Conservation (phyloP, 345 rosid species). For the Noccaea caerulescens region DNA sequence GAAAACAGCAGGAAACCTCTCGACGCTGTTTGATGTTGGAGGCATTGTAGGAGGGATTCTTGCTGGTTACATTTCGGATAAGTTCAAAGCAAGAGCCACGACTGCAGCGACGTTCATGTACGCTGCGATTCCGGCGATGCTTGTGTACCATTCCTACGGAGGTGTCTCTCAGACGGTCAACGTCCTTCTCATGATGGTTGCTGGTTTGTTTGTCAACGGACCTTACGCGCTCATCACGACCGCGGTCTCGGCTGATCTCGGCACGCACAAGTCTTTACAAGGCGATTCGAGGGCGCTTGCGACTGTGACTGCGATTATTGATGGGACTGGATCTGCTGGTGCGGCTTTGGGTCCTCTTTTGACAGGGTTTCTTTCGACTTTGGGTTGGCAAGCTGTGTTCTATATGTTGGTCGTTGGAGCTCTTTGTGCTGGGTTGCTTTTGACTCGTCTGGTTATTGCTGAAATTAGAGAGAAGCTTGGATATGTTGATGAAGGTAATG, state of each 20-base stretch:
- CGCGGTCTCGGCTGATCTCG: constrained; percentile 95
- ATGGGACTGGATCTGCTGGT: constrained; percentile 94
- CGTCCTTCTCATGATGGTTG: constrained; percentile 80
- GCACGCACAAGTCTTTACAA: constrained; percentile 81
- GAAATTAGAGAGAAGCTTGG: constrained; percentile 48
- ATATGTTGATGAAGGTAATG: constrained; percentile 58
- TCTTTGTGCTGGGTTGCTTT: constrained; percentile 76
- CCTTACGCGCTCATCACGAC: constrained; percentile 98
- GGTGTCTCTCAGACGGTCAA: constrained; percentile 61
- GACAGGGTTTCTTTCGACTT: constrained; percentile 78
- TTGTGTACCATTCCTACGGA: constrained; percentile 74
- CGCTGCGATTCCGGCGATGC: constrained; percentile 85
- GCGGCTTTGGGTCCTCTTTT: constrained; percentile 93
- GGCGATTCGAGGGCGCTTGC: constrained; percentile 95
- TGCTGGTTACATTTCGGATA: constrained; percentile 84
- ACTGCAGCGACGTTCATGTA: constrained; percentile 88
- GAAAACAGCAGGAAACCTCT: constrained; percentile 92
- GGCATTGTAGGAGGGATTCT: constrained; percentile 87
- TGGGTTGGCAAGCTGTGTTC: constrained; percentile 84
- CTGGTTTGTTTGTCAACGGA: constrained; percentile 86
- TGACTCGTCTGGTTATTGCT: constrained; percentile 61
- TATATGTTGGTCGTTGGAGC: constrained; percentile 72
- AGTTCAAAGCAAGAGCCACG: constrained; percentile 77
- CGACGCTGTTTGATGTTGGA: constrained; percentile 90
- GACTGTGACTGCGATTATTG: constrained; percentile 90